Percentiles rank a stretch among this genome's conserved stretches.
Conservation (phyloP, 805 yeast species). For the Suhomyces sp. region DNA sequence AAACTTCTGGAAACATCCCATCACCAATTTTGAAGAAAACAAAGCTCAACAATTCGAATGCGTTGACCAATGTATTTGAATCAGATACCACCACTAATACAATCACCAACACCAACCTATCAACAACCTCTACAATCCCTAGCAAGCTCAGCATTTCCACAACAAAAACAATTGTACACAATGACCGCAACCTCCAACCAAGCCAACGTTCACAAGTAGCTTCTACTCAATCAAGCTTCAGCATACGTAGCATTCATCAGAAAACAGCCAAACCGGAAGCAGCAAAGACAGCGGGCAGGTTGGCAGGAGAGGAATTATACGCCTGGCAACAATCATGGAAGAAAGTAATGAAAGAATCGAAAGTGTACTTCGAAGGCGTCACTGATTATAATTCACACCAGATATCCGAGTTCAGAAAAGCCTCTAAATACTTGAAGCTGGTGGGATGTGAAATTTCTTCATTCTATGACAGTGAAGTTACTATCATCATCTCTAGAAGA, state of each 20-base stretch:
- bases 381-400: conserved; percentile 37
- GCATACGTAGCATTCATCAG: conserved; percentile 1
- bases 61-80: no score
- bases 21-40: conserved; percentile 35
- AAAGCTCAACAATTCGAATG: conserved; percentile 17
- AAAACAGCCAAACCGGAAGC: not conserved
- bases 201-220: conserved; percentile 1
- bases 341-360: conserved; percentile 55
- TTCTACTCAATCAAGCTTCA: conserved; percentile 1
- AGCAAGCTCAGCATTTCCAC: not conserved
- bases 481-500: conserved; percentile 78
- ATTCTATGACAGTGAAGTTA: conserved; percentile 54
- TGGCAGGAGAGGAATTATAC: conserved; percentile 47
- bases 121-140: not conserved
- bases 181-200: conserved; percentile 1
- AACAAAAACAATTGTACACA: not conserved
- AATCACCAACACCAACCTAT: not conserved
- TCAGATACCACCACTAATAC: conserved; percentile 8
- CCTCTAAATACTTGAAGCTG: conserved; percentile 43
- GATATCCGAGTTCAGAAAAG: conserved; percentile 40
- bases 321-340: conserved; percentile 70
- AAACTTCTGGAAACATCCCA: conserved; percentile 41
- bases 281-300: conserved; percentile 19
- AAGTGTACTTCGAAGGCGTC: conserved; percentile 61
- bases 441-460: conserved; percentile 49